Conservation (phyloP, 164 flowering plant species). For the Dillenia turbinata region DNA sequence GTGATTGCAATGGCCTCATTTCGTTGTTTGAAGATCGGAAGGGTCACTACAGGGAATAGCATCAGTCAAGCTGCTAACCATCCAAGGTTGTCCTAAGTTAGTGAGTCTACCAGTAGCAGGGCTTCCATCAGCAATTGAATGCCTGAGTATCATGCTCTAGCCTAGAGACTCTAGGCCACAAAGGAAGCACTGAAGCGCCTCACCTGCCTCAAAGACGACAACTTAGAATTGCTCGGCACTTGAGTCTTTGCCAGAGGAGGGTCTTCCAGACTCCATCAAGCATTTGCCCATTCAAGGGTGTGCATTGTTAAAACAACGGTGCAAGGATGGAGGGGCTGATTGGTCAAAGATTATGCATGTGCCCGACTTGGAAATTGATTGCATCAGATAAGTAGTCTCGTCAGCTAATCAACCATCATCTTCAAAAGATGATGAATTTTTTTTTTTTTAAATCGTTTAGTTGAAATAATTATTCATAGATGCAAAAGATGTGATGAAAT, state of each 20-base stretch:
- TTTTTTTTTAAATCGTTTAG: no score
- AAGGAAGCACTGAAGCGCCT: constrained; percentile 5
- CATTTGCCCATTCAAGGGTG: constrained; percentile 11
- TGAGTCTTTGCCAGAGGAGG: constrained; percentile 15
- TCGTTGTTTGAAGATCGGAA: neutral
- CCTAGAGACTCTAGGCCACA: constrained; percentile 2
- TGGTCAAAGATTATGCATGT: constrained; percentile 14
- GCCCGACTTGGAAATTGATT: constrained; percentile 7
- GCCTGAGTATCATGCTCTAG: constrained; percentile 8
- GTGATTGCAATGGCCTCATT: constrained; percentile 7
- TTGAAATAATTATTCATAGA: no score
- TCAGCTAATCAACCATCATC: no score
- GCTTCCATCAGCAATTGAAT: constrained; percentile 7
- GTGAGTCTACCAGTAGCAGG: constrained; percentile 1
- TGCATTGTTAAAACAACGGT: constrained; percentile 6
- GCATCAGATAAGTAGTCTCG: no score
- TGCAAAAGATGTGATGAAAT: no score
- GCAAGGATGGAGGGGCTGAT: constrained; percentile 9
- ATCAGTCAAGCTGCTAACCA: constrained; percentile 3
- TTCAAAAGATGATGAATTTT: no score
- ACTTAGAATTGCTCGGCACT: constrained; percentile 11
- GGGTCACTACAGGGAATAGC: constrained; percentile 1
- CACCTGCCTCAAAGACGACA: constrained; percentile 10
- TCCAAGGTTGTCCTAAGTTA: constrained; percentile 9
- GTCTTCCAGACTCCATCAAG: constrained; percentile 8